These are phyloP conservation scores for Anisodus acutangulus DNA, from an alignment of 257 asterid genomes.

Conservation along the genomic window DNA sequence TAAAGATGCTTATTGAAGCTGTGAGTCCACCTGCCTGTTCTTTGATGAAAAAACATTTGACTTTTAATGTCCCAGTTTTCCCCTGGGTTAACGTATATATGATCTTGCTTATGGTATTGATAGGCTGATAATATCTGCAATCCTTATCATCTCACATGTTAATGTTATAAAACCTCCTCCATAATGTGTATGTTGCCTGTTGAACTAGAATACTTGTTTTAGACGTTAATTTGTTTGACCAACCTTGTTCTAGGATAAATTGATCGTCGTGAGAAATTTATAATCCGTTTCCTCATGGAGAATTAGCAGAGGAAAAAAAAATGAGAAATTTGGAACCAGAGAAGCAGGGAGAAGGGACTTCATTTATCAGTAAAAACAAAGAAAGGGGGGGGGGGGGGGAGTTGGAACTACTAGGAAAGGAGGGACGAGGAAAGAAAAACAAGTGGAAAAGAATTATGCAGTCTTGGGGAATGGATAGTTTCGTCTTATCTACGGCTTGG, in stretches of 20 bases:
- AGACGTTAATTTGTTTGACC: not conserved
- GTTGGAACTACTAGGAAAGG: not conserved
- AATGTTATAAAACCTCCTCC: not conserved
- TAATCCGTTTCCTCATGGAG: not conserved
- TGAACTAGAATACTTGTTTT: not conserved
- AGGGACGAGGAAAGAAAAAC: not conserved
- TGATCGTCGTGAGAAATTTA: not conserved
- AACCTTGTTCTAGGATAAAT: not conserved
- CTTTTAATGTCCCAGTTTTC: not conserved
- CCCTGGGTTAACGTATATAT: not conserved
- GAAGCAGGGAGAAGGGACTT: not conserved
- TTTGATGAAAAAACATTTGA: not conserved
- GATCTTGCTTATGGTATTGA: not conserved
- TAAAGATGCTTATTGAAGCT: slow-evolving; percentile 84
- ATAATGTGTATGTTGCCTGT: slow-evolving; percentile 8
- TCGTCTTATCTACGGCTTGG: not conserved
- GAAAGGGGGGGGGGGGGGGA: not conserved
- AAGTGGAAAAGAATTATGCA: not conserved
- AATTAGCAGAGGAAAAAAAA: not conserved
- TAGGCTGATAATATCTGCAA: not conserved
- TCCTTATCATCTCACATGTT: slow-evolving; percentile 8
- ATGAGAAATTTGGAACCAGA: not conserved
- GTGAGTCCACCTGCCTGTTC: slow-evolving; percentile 50
- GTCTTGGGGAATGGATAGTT: not conserved
- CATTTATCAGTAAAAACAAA: not conserved